phyloP scores from a whole-genome alignment of 257 asterid genomes.

The Paraleonurus japonicus region DNA sequence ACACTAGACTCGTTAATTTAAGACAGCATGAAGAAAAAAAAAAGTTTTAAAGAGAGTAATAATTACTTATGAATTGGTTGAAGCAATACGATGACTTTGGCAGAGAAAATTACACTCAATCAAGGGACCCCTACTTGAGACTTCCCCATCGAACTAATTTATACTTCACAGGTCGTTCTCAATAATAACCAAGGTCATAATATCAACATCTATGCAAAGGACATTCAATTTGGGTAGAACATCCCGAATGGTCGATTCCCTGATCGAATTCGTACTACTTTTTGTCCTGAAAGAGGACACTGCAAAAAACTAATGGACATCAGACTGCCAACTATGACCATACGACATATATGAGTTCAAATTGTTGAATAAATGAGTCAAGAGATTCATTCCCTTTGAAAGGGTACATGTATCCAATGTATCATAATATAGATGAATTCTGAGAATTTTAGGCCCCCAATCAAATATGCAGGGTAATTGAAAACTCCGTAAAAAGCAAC shows the following conservation, averaged over 20 bases:
- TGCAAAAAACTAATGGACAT: neutral
- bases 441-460: neutral
- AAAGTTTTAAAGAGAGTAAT: neutral
- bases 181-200: neutral
- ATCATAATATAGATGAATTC: neutral
- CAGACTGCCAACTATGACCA: no score
- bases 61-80: neutral
- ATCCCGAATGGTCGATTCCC: neutral
- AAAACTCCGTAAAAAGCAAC: neutral
- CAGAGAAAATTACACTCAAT: neutral
- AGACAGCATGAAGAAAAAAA: no score
- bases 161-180: neutral
- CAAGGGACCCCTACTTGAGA: neutral
- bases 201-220: neutral
- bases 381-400: neutral
- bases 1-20: neutral
- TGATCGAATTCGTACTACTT: neutral
- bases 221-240: no score
- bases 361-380: neutral
- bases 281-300: neutral
- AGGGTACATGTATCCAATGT: neutral
- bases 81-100: neutral
- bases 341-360: neutral
- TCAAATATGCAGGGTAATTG: neutral
- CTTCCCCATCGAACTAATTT: neutral